These are phyloP conservation scores for Brassica rapa DNA, from an alignment of 345 rosid genomes.

Conservation along the genomic window DNA sequence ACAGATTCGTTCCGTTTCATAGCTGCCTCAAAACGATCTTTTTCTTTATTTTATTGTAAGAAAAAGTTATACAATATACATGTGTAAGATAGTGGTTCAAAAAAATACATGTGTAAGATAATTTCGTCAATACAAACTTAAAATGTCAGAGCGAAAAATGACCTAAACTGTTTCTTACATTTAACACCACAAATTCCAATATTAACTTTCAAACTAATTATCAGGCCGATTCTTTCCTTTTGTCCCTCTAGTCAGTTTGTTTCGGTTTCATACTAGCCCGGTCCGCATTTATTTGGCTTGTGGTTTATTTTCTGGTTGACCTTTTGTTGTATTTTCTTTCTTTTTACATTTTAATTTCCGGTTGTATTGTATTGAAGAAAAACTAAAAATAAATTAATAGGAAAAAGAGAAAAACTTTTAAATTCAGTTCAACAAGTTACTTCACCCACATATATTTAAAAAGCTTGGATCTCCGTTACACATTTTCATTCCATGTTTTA, in stretches of 20 bases:
- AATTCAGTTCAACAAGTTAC: background rate
- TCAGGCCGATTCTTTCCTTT: too few species aligned
- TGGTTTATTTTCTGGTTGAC: background rate
- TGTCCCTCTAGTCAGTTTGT: too few species aligned
- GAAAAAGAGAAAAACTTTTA: background rate
- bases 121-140: too few species aligned
- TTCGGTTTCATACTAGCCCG: background rate
- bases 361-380: background rate
- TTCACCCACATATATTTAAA: background rate
- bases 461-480: background rate
- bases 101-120: too few species aligned
- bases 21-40: background rate
- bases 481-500: background rate
- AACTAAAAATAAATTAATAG: background rate
- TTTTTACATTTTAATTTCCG: too few species aligned
- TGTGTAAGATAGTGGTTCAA: too few species aligned
- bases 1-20: constrained; percentile 24
- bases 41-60: background rate
- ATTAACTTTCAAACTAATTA: too few species aligned
- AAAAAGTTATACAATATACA: background rate
- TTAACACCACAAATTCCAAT: too few species aligned
- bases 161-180: too few species aligned
- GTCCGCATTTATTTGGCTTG: background rate
- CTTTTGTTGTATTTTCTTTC: background rate
- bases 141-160: too few species aligned